Conservation (phyloP, 805 yeast species). For the Isabelozyma heimii region DNA sequence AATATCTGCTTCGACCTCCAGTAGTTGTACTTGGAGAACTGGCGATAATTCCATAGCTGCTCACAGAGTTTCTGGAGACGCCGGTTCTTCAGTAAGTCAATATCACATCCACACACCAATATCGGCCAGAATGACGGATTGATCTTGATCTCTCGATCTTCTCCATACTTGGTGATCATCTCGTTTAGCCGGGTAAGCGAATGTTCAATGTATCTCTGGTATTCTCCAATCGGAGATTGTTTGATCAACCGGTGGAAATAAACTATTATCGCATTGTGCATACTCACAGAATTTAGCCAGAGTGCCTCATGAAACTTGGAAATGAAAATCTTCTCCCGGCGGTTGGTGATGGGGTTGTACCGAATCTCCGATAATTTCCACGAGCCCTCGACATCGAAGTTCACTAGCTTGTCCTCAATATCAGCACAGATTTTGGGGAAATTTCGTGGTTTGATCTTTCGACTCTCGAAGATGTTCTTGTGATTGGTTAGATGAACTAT, state of each 20-base stretch:
- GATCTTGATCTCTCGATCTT: conserved; percentile 17
- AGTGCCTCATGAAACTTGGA: conserved; percentile 41
- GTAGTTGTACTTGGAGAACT: conserved; percentile 29
- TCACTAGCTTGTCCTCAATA: conserved; percentile 46
- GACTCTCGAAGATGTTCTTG: conserved; percentile 41
- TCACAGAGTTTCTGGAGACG: conserved; percentile 6
- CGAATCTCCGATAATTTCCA: conserved; percentile 37
- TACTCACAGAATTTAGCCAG: conserved; percentile 32
- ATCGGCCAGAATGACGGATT: conserved; percentile 50
- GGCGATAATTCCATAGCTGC: conserved; percentile 27
- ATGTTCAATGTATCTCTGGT: conserved; percentile 33
- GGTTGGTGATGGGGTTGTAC: conserved; percentile 6
- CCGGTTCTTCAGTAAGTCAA: conserved; percentile 4
- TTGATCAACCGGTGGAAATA: conserved; percentile 48
- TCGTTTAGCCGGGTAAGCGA: conserved; percentile 35
- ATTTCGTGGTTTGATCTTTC: conserved; percentile 47
- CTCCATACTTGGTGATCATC: conserved; percentile 10
- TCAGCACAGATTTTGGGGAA: conserved; percentile 57
- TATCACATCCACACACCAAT: conserved; percentile 35
- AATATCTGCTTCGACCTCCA: conserved; percentile 58
- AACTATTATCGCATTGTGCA: conserved; percentile 43
- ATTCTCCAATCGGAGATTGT: conserved; percentile 29
- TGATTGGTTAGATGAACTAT: conserved; percentile 50
- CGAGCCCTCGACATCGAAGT: conserved; percentile 40
- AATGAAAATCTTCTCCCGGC: conserved; percentile 20